Percentiles rank a stretch among this genome's conserved stretches.
These are phyloP conservation scores for Ophidiomyces ophidiicola DNA, from an alignment of 2,329 filamentous ascomycete species.

Conservation along the genomic window DNA sequence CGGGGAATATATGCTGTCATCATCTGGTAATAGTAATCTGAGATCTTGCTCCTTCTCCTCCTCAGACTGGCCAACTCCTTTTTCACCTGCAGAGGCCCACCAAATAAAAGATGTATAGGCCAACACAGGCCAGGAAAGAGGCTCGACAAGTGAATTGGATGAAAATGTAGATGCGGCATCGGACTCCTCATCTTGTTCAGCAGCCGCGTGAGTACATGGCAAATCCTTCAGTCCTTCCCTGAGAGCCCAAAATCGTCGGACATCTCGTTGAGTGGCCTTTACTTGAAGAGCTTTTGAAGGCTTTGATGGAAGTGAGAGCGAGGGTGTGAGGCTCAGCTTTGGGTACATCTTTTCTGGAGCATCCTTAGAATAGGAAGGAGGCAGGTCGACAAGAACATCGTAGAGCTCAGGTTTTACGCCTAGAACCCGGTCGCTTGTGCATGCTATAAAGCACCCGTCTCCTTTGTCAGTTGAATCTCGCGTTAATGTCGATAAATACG, in stretches of 20 bases:
- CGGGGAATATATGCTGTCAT: constrained; percentile 25
- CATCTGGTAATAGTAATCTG: constrained; percentile 27
- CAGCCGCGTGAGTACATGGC: constrained; percentile 15
- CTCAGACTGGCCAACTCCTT: constrained; percentile 42
- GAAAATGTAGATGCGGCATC: constrained; percentile 33
- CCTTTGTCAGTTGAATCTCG: constrained; percentile 29
- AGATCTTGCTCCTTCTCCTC: constrained; percentile 42
- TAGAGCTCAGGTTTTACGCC: constrained; percentile 75
- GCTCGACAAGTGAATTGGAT: constrained; percentile 40
- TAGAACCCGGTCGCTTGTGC: constrained; percentile 88
- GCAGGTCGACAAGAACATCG: constrained; percentile 78
- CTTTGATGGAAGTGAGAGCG: constrained; percentile 43
- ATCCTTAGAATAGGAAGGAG: constrained; percentile 47
- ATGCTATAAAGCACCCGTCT: constrained; percentile 72
- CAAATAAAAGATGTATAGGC: constrained; percentile 54
- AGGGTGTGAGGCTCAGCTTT: constrained; percentile 41
- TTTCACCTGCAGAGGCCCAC: constrained; percentile 55
- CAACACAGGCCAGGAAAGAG: constrained; percentile 46
- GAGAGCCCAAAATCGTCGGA: constrained; percentile 64
- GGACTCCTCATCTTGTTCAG: constrained; percentile 25
- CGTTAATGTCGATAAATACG: constrained; percentile 58
- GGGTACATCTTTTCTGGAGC: constrained; percentile 59
- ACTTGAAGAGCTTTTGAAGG: constrained; percentile 33
- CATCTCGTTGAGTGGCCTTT: constrained; percentile 80
- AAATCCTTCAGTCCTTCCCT: constrained; percentile 45